Percentiles rank a stretch among this genome's conserved stretches.
Evolutionary conservation across 2,329 filamentous ascomycete species (phyloP).

Genomic region (Xylariaceae sp.): DNA sequence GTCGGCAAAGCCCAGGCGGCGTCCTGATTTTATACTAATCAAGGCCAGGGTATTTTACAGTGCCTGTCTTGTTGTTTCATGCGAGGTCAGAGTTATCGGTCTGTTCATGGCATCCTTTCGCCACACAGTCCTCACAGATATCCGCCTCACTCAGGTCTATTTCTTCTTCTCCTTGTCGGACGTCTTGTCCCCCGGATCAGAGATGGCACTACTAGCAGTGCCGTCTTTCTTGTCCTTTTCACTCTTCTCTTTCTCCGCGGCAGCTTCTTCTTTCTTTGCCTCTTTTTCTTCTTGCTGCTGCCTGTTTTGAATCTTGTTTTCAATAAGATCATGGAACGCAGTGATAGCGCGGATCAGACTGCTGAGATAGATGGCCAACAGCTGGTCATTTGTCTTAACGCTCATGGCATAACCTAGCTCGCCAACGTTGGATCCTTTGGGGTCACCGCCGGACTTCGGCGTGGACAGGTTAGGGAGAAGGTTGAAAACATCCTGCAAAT

Average conservation of each 20-base stretch:
- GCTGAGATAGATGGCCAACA: constrained; percentile 97
- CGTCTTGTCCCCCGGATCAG: constrained; percentile 34
- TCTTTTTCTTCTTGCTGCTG: constrained; percentile 97
- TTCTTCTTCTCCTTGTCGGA: constrained; percentile 46
- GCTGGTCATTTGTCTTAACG: constrained; percentile 97
- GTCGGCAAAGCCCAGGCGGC: constrained; percentile 11
- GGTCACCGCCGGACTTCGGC: constrained; percentile 59
- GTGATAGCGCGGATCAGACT: constrained; percentile 96
- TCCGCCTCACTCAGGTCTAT: constrained; percentile 27
- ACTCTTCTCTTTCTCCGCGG: constrained; percentile 48
- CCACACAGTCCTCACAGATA: neutral
- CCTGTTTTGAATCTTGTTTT: constrained; percentile 99
- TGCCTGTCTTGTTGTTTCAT: constrained; percentile 7
- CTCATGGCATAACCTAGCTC: constrained; percentile 96
- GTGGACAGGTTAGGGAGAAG: constrained; percentile 92
- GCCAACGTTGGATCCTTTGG: constrained; percentile 53
- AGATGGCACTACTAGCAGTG: constrained; percentile 53
- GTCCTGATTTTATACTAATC: constrained; percentile 4
- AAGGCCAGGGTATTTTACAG: constrained; percentile 25
- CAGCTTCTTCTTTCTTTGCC: constrained; percentile 61
- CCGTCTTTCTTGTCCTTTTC: constrained; percentile 44
- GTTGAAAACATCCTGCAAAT: constrained; percentile 99
- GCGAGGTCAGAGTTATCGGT: constrained; percentile 1
- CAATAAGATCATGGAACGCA: constrained; percentile 97
- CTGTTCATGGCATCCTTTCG: constrained; percentile 7